Evolutionary conservation across 2,329 filamentous ascomycete species (phyloP).

Genomic region (Diplodia corticola): DNA sequence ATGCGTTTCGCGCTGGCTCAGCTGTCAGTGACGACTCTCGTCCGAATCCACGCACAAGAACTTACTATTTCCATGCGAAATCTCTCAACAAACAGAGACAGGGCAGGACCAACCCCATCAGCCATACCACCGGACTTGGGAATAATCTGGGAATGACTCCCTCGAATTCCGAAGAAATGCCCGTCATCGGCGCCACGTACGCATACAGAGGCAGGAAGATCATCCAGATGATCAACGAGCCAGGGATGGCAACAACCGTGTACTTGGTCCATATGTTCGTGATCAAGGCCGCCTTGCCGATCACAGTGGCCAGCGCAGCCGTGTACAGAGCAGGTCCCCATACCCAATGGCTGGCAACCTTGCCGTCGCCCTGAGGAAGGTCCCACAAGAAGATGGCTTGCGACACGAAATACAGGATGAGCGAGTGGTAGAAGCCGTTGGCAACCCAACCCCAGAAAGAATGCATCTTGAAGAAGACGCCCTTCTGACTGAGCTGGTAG

Average conservation of each 20-base stretch:
- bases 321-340: conserved; percentile 97
- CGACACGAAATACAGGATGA: conserved; percentile 85
- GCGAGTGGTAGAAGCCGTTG: conserved; percentile 93
- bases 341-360: conserved; percentile 89
- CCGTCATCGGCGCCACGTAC: conserved; percentile 77
- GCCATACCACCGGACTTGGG: conserved; percentile 82
- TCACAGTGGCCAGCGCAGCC: conserved; percentile 85
- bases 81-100: conserved; percentile 82
- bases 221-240: conserved; percentile 89
- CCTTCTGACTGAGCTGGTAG: conserved; percentile 89
- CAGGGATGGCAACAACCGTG: conserved; percentile 90
- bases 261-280: conserved; percentile 99
- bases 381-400: conserved; percentile 82
- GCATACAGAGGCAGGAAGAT: conserved; percentile 86
- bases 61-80: conserved; percentile 89
- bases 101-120: conserved; percentile 80
- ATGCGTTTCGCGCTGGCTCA: conserved; percentile 71
- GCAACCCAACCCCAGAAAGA: conserved; percentile 91
- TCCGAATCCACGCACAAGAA: conserved; percentile 1
- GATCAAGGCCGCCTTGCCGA: conserved; percentile 91
- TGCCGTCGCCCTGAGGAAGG: conserved; percentile 74
- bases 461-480: conserved; percentile 88
- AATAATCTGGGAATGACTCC: conserved; percentile 82
- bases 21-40: neutral
- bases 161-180: conserved; percentile 79